These are phyloP conservation scores for Limtongia smithiae DNA, from an alignment of 805 yeast genomes.

Conservation along the genomic window DNA sequence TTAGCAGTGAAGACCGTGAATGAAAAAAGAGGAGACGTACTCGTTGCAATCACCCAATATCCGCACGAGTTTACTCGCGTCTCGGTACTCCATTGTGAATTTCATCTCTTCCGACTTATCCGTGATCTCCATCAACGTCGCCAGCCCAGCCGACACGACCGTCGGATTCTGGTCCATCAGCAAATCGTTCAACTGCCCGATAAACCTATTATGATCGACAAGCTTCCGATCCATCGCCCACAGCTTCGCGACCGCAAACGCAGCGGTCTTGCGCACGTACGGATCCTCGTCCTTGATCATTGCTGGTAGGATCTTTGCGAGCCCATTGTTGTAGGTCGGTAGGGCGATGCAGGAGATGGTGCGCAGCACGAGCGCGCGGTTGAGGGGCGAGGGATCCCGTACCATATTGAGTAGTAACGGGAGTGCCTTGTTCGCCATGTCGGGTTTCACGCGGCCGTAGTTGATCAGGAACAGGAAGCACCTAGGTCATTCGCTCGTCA, in stretches of 20 bases:
- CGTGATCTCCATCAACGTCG: conserved; percentile 61
- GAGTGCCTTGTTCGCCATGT: conserved; percentile 53
- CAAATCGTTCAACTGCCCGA: conserved; percentile 49
- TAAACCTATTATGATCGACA: conserved; percentile 45
- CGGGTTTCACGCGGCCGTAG: conserved; percentile 58
- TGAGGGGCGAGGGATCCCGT: conserved; percentile 45
- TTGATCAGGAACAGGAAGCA: conserved; percentile 63
- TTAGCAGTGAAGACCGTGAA: conserved; percentile 39
- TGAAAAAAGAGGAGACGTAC: conserved; percentile 10
- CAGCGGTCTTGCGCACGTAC: conserved; percentile 64
- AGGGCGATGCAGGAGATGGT: conserved; percentile 60
- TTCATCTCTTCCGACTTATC: conserved; percentile 51
- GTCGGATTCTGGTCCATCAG: conserved; percentile 55
- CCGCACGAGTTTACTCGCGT: conserved; percentile 45
- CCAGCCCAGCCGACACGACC: conserved; percentile 62
- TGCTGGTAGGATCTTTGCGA: conserved; percentile 40
- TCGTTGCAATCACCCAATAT: conserved; percentile 45
- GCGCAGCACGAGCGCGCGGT: conserved; percentile 60
- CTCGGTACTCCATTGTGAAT: conserved; percentile 50
- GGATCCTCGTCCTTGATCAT: conserved; percentile 51
- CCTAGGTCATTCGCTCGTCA: background rate
- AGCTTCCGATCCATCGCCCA: conserved; percentile 52
- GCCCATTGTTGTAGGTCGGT: conserved; percentile 48
- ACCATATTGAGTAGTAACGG: conserved; percentile 55
- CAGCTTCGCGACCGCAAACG: conserved; percentile 62